A percentile compares a stretch with the other conserved stretches of the same genome.
Evolutionary conservation across 495 filamentous ascomycete species (phyloP).

Genomic region (Aspergillus affinis): DNA sequence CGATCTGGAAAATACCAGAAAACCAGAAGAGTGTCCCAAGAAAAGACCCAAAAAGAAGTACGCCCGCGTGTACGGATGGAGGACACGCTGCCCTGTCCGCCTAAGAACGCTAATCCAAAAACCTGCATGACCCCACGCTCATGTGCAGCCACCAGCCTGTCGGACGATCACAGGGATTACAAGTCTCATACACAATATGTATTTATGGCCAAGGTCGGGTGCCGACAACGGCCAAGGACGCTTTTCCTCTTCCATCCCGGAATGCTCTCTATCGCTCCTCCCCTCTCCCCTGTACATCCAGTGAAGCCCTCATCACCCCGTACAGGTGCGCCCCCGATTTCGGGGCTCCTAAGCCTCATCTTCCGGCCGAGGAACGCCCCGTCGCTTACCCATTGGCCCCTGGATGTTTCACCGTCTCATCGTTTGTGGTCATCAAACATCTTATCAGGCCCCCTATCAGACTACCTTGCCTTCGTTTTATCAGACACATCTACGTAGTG

Average conservation of each 20-base stretch:
- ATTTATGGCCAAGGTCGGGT: constrained; percentile 22
- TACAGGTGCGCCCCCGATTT: constrained; percentile 27
- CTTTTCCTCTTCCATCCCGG: constrained; percentile 17
- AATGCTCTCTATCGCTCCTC: constrained; percentile 16
- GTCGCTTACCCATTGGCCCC: constrained; percentile 21
- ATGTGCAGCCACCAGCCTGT: constrained; percentile 13
- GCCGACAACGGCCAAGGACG: constrained; percentile 40
- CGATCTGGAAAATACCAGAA: too few relatives aligned
- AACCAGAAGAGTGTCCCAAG: too few relatives aligned
- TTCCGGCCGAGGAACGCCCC: constrained; percentile 12
- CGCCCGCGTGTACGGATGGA: too few relatives aligned
- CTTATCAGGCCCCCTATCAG: constrained; percentile 14
- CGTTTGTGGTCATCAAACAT: constrained; percentile 25
- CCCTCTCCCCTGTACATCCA: too few relatives aligned
- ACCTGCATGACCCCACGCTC: constrained; percentile 25
- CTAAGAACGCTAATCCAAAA: constrained; percentile 5
- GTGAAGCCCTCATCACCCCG: too few relatives aligned
- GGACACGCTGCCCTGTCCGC: too few relatives aligned
- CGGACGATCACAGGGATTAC: constrained; percentile 23
- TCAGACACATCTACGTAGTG: neutral
- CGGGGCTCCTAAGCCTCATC: constrained; percentile 26
- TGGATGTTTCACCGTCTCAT: constrained; percentile 28
- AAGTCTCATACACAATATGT: too few relatives aligned
- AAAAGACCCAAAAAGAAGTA: too few relatives aligned
- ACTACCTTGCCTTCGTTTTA: too few relatives aligned